Evolutionary conservation across 2,329 filamentous ascomycete species (phyloP), one percentile per base, ranked within the genome.

Genomic region (Elsinoe fawcettii): DNA sequence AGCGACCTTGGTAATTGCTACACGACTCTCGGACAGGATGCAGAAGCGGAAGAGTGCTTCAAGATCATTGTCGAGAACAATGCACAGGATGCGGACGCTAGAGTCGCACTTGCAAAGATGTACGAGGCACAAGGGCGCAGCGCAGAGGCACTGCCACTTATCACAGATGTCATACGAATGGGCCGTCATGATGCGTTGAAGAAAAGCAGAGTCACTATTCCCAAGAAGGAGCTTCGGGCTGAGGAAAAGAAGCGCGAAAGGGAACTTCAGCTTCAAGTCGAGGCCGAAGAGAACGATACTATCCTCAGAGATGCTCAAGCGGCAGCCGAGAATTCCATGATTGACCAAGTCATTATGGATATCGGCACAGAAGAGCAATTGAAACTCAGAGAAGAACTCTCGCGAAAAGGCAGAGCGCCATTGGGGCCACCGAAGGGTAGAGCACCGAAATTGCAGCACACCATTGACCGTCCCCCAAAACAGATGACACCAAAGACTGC

Each of bases 71-170:
- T 90, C 36, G 82, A 89, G 54, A 79, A 83, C 59, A 87, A 95
- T 61, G 75, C 84, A 44, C 77, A 82, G 39, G 84, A 86, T 58
- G 83, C 92, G 49, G 85, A 90, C 60, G 88, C 89, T 37, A 85
- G 89, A 37, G 83, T 88, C 27, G 83, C 89, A 64, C 77, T 96
- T 8, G 89, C 89, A 11, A 90, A 87, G 65, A 82, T 96, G 70
- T 96, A 95, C 66, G 89, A 95, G 68, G 67, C 60, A 61, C 83
- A 80, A 61, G 80, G 80, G 44, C 84, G 84, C 61, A 83, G 81
- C 20, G 86, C 90, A 65, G 83, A 89, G 65, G 90, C 90, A 1
- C 81, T 90, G 59, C 84, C 87, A 59, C 81, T 90, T 53, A 83
- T 88, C 51, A 86, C 86, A 32, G 86, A 95, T 67, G 84, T 88